Conservation (phyloP, 176 grass and related monocot species). For the Carex littledalei region DNA sequence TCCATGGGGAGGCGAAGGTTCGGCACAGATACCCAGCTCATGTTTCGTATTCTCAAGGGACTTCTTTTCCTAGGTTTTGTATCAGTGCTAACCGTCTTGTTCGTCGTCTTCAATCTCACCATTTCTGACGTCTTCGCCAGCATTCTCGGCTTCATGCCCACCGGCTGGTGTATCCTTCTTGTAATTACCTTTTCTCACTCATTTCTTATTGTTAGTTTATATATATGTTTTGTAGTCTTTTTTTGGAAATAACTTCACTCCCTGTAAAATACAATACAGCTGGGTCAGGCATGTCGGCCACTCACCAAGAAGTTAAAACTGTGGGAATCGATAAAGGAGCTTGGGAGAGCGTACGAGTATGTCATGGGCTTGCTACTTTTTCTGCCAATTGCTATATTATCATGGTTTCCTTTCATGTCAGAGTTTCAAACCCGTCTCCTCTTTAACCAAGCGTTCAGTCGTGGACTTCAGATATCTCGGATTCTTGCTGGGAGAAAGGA, state of each 20-base stretch:
- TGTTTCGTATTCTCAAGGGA: slow-evolving; percentile 93
- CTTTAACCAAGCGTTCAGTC: slow-evolving; percentile 95
- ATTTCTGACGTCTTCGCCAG: slow-evolving; percentile 76
- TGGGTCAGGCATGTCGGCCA: slow-evolving; percentile 60
- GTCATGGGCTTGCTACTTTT: slow-evolving; percentile 82
- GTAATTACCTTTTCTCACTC: slow-evolving; percentile 38
- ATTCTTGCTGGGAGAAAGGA: slow-evolving; percentile 71
- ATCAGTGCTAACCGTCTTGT: slow-evolving; percentile 70
- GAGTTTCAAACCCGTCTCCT: slow-evolving; percentile 91
- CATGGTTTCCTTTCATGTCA: slow-evolving; percentile 96
- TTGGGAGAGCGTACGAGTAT: slow-evolving; percentile 77
- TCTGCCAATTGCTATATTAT: slow-evolving; percentile 67
- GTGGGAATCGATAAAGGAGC: slow-evolving; percentile 97
- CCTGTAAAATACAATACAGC: slow-evolving; percentile 29
- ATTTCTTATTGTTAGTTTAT: not conserved
- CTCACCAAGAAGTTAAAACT: slow-evolving; percentile 31
- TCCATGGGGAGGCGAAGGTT: slow-evolving; percentile 66
- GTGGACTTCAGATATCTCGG: slow-evolving; percentile 89
- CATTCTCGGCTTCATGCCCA: slow-evolving; percentile 74
- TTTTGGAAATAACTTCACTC: not conserved
- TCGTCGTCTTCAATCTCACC: slow-evolving; percentile 51
- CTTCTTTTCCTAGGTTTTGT: slow-evolving; percentile 88
- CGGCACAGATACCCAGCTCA: slow-evolving; percentile 66
- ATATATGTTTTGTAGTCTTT: not conserved
- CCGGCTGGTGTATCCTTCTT: slow-evolving; percentile 88